A percentile compares a stretch with the other conserved stretches of the same genome.
phyloP scores from a whole-genome alignment of 73 alveolate genomes.

The Uronychia binucleata region DNA sequence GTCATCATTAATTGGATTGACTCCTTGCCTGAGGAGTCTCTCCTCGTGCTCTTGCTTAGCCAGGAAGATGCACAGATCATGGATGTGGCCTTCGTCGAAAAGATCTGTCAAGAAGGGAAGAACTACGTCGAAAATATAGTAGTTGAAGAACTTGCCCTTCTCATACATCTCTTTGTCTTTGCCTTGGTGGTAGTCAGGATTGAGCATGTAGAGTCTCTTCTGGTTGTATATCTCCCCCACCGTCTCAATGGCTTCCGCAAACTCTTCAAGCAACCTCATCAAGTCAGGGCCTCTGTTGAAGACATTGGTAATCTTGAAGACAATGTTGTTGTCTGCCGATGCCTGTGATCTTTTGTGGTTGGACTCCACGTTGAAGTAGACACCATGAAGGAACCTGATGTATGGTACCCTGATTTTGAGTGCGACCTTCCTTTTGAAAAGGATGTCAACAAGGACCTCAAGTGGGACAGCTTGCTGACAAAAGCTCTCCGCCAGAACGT shows the following conservation, averaged over 20 bases:
- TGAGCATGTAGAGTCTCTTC: background rate
- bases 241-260: background rate
- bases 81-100: background rate
- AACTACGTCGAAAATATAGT: background rate
- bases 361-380: background rate
- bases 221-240: background rate
- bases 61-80: background rate
- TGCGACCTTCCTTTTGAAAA: background rate
- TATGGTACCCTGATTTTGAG: background rate
- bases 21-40: background rate
- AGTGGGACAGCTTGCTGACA: background rate
- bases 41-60: background rate
- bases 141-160: background rate
- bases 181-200: background rate
- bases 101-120: background rate
- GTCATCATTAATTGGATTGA: background rate
- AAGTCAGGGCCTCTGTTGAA: background rate
- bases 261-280: background rate
- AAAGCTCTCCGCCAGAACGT: background rate
- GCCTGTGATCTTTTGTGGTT: background rate
- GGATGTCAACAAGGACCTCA: background rate
- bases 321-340: background rate
- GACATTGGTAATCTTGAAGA: background rate
- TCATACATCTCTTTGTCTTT: background rate
- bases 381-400: conserved; percentile 9